A percentile compares a stretch with the other conserved stretches of the same genome.
Evolutionary conservation across 1,284 basidiomycete genomes (phyloP).

Genomic region (Ustilago bromivora): DNA sequence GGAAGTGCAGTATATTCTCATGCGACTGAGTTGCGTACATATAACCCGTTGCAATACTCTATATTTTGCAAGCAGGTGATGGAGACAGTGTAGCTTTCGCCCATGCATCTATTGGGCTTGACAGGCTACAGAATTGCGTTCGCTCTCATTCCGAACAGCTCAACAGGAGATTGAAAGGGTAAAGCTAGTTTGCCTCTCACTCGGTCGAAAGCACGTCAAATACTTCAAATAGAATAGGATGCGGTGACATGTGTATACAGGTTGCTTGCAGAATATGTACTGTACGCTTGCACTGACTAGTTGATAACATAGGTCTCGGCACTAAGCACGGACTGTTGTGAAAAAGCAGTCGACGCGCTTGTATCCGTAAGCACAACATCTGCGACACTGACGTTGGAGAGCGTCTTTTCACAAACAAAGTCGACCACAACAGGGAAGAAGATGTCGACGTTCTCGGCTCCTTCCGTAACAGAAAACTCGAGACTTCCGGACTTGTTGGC

Average conservation of each 20-base stretch:
- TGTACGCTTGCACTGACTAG: not conserved
- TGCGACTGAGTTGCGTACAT: not conserved
- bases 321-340: slow-evolving; percentile 77
- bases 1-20: not conserved
- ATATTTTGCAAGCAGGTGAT: not conserved
- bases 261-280: not conserved
- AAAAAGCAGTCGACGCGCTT: slow-evolving; percentile 78
- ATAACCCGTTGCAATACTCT: not conserved
- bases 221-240: not conserved
- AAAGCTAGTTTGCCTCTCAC: not conserved
- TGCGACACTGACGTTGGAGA: slow-evolving; percentile 71
- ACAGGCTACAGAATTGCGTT: not conserved
- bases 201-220: slow-evolving; percentile 2
- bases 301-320: slow-evolving; percentile 65
- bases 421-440: slow-evolving; percentile 93
- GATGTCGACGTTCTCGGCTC: slow-evolving; percentile 81
- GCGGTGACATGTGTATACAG: slow-evolving; percentile 13
- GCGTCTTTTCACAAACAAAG: slow-evolving; percentile 82
- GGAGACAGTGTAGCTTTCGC: too few species aligned
- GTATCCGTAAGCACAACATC: slow-evolving; percentile 75
- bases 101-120: too few species aligned
- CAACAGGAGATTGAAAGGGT: not conserved
- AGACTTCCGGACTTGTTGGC: slow-evolving; percentile 73
- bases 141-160: not conserved
- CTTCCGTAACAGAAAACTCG: slow-evolving; percentile 81